Evolutionary conservation across 148 eudicot species (phyloP), one percentile per base, ranked within the genome.

Genomic region (Persicaria maculosa): DNA sequence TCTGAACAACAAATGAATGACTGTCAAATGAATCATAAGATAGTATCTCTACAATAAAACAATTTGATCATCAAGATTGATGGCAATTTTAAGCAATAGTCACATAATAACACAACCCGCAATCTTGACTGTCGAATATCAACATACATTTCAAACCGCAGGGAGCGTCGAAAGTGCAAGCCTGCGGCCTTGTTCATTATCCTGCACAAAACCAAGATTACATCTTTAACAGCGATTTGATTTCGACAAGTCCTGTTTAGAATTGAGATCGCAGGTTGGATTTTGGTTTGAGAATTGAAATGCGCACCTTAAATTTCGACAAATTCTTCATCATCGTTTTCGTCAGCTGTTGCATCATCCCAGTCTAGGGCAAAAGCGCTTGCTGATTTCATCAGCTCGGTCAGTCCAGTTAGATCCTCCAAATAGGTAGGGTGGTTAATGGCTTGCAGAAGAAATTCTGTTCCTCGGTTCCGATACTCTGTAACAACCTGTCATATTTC

Each of bases 351-450:
- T 73, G 84, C 97, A 52, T 85, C 70, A 78, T 92, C 98, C 96
- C 92, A 95, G 71, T 89, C 97, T 74, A 92, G 47, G 4, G 81
- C 68, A 52, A 84, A 90, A 64, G 84, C 79, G 79, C 78, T 85
- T 17, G 92, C 93, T 1, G 96, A 87, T 50, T 85, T 87, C 89
- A 81, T 84, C 79, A 95, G 73, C 77, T 95, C 97, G 0, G 98
- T 95, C 71, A 95, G 79, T 69, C 98, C 98, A 6, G 98, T 90
- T 47, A 95, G 80, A 77, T 95, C 98, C 78, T 95, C 98, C 82
- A 95, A 72, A 70, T 92, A 92, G 20, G 97, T 95, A 17, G 98
- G 98, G 74, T 92, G 93, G 77, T 95, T 95, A 47, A 95, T 90
- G 50, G 97, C 98, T 83, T 90, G 75, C 79, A 95, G 85, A 52